These are phyloP conservation scores for Fraxinus dipetala DNA, from an alignment of 305 asterid genomes.

Conservation along the genomic window DNA sequence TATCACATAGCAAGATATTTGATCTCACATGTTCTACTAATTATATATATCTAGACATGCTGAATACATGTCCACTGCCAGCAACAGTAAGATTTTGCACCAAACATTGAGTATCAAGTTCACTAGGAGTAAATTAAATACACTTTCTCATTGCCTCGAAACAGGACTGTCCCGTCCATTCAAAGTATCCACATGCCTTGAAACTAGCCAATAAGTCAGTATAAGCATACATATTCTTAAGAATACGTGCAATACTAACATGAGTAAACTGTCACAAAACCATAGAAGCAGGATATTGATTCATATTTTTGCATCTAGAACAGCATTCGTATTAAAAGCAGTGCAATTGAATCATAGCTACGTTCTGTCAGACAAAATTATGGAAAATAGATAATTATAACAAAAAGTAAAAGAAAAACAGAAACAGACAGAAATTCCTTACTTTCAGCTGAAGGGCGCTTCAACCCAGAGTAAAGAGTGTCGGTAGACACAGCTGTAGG, in stretches of 20 bases:
- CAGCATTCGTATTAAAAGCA: constrained; percentile 12
- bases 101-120: not conserved
- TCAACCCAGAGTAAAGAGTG: constrained; percentile 49
- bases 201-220: constrained; percentile 3
- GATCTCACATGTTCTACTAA: not conserved
- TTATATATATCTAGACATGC: not conserved
- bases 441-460: constrained; percentile 71
- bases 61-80: constrained; percentile 1
- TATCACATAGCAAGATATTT: not conserved
- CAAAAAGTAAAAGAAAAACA: not conserved
- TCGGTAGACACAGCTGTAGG: constrained; percentile 34
- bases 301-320: not conserved
- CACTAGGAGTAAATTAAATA: constrained; percentile 5
- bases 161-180: constrained; percentile 6
- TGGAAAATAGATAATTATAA: not conserved
- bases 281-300: constrained; percentile 11
- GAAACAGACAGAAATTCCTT: constrained; percentile 19
- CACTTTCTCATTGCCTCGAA: constrained; percentile 7
- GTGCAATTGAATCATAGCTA: not conserved
- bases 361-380: not conserved
- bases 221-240: not conserved
- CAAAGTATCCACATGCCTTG: not conserved
- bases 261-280: constrained; percentile 3
- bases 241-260: not conserved
- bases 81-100: constrained; percentile 10